phyloP scores from a whole-genome alignment of 1,284 basidiomycete species.

The Malassezia dermatis region DNA sequence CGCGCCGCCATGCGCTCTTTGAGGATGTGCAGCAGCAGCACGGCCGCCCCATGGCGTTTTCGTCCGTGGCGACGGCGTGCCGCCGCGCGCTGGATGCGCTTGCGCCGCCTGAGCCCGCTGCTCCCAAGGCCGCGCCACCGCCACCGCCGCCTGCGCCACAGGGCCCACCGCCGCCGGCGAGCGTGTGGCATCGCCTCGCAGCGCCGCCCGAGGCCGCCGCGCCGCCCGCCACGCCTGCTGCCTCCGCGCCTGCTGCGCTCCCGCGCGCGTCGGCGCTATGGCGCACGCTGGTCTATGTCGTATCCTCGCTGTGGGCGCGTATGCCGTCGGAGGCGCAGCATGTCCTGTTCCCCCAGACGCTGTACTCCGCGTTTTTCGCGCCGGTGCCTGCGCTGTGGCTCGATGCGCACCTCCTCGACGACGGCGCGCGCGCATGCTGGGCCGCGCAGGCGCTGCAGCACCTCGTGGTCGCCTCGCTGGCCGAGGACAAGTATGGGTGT shows the following conservation, averaged over 20 bases:
- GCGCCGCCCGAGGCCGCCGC: slow-evolving; percentile 7
- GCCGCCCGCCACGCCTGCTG: neutral
- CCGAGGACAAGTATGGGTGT: slow-evolving; percentile 27
- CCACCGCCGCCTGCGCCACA: neutral
- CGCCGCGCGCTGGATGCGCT: slow-evolving; percentile 16
- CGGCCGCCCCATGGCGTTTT: slow-evolving; percentile 21
- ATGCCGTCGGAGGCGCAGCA: slow-evolving; percentile 28
- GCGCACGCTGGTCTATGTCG: neutral
- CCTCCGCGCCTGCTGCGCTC: neutral
- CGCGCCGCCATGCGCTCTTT: slow-evolving; percentile 20
- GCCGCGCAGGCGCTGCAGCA: slow-evolving; percentile 18
- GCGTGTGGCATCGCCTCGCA: slow-evolving; percentile 7
- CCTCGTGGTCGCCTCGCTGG: slow-evolving; percentile 25
- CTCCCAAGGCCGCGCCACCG: neutral
- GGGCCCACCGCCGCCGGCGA: neutral
- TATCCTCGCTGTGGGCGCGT: slow-evolving; percentile 3
- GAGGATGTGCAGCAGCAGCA: slow-evolving; percentile 24
- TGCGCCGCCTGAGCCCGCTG: neutral
- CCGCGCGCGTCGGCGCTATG: neutral
- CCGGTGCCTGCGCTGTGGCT: slow-evolving; percentile 14
- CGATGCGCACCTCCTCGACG: slow-evolving; percentile 9
- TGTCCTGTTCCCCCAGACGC: slow-evolving; percentile 23
- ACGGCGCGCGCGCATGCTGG: slow-evolving; percentile 13
- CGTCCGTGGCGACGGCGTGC: slow-evolving; percentile 22
- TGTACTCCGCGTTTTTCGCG: slow-evolving; percentile 12